phyloP scores from a whole-genome alignment of 257 asterid genomes.

The Gentiana dahurica region DNA sequence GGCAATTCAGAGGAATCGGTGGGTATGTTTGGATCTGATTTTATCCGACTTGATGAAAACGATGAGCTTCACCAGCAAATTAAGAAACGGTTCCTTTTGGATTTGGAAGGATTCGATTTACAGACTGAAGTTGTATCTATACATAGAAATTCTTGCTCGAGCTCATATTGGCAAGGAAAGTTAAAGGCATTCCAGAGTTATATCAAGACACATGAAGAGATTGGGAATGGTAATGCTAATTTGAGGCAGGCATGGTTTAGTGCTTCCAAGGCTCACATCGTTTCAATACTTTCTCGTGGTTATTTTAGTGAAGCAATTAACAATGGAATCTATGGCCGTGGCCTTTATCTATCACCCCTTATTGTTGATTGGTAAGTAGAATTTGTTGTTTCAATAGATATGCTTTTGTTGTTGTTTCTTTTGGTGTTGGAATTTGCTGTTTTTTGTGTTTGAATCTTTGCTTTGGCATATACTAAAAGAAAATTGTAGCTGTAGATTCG shows the following conservation, averaged over 20 bases:
- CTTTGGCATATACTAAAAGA: too few relatives aligned
- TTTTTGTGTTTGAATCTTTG: too few relatives aligned
- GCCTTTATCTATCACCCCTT: too few relatives aligned
- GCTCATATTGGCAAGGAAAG: slow-evolving; percentile 6
- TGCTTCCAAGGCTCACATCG: slow-evolving; percentile 19
- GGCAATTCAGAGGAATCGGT: background rate
- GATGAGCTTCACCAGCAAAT: slow-evolving; percentile 1
- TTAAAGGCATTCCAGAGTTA: slow-evolving; percentile 1
- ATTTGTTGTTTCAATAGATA: too few relatives aligned
- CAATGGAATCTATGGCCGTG: too few relatives aligned
- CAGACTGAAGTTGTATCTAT: slow-evolving; percentile 11
- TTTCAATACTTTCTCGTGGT: too few relatives aligned
- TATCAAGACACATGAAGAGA: slow-evolving; percentile 1
- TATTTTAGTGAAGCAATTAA: too few relatives aligned
- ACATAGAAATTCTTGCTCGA: slow-evolving; percentile 3
- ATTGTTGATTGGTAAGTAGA: too few relatives aligned
- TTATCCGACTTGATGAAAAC: slow-evolving; percentile 3
- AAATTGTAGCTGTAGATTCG: too few relatives aligned
- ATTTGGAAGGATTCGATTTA: slow-evolving; percentile 8
- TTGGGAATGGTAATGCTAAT: slow-evolving; percentile 5
- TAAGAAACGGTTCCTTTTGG: slow-evolving; percentile 1
- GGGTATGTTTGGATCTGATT: background rate
- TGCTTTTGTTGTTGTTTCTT: too few relatives aligned
- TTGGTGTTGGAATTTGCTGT: too few relatives aligned
- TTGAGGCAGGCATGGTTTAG: slow-evolving; percentile 21